Evolutionary conservation across 129 eudicot genomes (phyloP).

Genomic region (Deinandra increscens): DNA sequence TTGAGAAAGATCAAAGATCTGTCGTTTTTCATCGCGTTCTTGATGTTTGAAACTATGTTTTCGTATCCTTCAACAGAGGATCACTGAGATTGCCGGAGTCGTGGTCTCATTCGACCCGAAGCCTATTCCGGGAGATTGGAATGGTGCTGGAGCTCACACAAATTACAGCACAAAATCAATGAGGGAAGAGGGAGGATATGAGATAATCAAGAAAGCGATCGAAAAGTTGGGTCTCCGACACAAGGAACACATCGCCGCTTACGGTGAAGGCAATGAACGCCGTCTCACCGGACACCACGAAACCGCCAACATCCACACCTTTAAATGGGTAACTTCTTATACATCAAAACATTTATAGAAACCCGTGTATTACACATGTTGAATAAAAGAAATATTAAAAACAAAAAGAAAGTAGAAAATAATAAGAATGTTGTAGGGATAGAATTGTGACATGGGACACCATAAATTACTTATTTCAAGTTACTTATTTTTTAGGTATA

Average conservation of each 20-base stretch:
- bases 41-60: background rate
- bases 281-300: constrained; percentile 90
- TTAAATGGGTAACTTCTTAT: constrained; percentile 65
- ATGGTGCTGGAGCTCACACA: constrained; percentile 93
- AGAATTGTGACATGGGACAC: no score
- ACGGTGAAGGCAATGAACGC: constrained; percentile 99
- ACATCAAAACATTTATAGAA: background rate
- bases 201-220: constrained; percentile 82
- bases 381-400: no score
- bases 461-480: no score
- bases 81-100: constrained; percentile 87
- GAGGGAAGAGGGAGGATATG: constrained; percentile 89
- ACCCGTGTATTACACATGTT: background rate
- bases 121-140: constrained; percentile 98
- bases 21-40: background rate
- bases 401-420: no score
- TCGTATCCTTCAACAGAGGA: constrained; percentile 55
- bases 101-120: constrained; percentile 91
- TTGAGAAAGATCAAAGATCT: background rate
- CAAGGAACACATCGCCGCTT: constrained; percentile 90
- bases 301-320: constrained; percentile 78
- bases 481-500: no score
- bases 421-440: no score
- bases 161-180: constrained; percentile 90
- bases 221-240: constrained; percentile 74